Evolutionary conservation across 768 basidiomycete species (phyloP).

Genomic region (Roridomyces roridus): DNA sequence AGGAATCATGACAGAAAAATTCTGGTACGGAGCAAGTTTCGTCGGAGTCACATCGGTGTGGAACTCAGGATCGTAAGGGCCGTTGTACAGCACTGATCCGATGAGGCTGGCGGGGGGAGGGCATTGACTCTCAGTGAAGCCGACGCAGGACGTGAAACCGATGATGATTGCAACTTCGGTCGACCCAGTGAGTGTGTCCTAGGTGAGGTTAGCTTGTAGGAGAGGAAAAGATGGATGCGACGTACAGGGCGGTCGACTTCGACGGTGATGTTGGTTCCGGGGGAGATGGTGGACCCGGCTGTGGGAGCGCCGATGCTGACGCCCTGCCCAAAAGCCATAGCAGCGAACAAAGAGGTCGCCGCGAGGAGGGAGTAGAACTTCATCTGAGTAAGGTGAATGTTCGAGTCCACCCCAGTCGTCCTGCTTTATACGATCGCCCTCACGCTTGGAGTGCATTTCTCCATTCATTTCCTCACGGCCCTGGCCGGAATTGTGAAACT

Average conservation of each 20-base stretch:
- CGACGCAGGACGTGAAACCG: conserved; percentile 34
- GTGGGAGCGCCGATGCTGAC: conserved; percentile 48
- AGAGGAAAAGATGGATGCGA: conserved; percentile 1
- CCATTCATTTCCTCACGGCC: background rate
- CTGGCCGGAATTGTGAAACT: conserved; percentile 9
- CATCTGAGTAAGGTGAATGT: too few relatives aligned
- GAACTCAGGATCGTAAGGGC: conserved; percentile 44
- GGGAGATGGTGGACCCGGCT: conserved; percentile 35
- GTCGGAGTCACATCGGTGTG: conserved; percentile 27
- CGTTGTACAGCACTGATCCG: conserved; percentile 52
- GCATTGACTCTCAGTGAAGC: conserved; percentile 16
- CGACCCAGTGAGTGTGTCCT: conserved; percentile 31
- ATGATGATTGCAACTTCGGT: conserved; percentile 37
- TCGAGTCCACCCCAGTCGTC: background rate
- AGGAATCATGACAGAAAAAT: conserved; percentile 51
- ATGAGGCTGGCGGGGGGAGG: conserved; percentile 33
- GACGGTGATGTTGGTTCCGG: conserved; percentile 47
- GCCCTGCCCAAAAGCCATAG: conserved; percentile 46
- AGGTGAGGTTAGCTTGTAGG: background rate
- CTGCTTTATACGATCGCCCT: conserved; percentile 5
- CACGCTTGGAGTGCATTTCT: background rate
- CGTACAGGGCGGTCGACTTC: conserved; percentile 53
- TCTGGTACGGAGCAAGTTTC: conserved; percentile 50
- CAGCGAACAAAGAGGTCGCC: conserved; percentile 32
- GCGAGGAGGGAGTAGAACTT: conserved; percentile 15